These are phyloP conservation scores for Cutaneotrichosporon mucoides DNA, from an alignment of 1,284 basidiomycete species.

Conservation along the genomic window DNA sequence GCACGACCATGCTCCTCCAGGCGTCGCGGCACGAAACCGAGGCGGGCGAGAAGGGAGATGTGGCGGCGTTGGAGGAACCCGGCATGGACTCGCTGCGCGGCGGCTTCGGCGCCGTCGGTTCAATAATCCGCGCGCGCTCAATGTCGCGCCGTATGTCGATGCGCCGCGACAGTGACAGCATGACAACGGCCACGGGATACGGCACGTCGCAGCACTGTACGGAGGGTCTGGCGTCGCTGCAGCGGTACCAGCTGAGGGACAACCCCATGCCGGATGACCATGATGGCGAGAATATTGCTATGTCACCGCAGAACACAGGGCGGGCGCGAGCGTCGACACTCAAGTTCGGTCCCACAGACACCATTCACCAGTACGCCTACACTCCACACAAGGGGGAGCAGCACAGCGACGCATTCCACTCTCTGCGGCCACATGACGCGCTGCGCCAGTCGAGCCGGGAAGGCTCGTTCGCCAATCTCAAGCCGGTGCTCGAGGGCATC, in stretches of 20 bases:
- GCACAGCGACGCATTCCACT: slow-evolving; percentile 26
- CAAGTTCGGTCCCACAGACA: slow-evolving; percentile 46
- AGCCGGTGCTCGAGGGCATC: neutral
- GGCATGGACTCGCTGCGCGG: slow-evolving; percentile 84
- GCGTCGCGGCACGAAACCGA: slow-evolving; percentile 66
- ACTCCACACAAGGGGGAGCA: slow-evolving; percentile 7
- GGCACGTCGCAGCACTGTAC: slow-evolving; percentile 19
- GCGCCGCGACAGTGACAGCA: neutral
- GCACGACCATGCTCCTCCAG: slow-evolving; percentile 77
- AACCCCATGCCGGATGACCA: slow-evolving; percentile 43
- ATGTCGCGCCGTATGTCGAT: slow-evolving; percentile 27
- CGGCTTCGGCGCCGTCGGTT: slow-evolving; percentile 79
- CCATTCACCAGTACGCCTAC: slow-evolving; percentile 48
- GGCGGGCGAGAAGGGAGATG: slow-evolving; percentile 48
- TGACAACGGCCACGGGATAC: neutral
- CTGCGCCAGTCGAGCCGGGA: neutral
- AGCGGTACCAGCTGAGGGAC: slow-evolving; percentile 43
- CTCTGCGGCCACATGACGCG: slow-evolving; percentile 23
- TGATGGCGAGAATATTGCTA: slow-evolving; percentile 19
- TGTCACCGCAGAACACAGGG: neutral
- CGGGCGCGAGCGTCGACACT: slow-evolving; percentile 17
- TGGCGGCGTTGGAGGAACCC: slow-evolving; percentile 52
- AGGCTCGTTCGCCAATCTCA: neutral
- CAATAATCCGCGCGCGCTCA: slow-evolving; percentile 73
- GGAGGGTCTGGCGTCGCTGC: slow-evolving; percentile 34